Conservation (phyloP, 2,329 filamentous ascomycete genomes). For the Aureobasidium uvarum region DNA sequence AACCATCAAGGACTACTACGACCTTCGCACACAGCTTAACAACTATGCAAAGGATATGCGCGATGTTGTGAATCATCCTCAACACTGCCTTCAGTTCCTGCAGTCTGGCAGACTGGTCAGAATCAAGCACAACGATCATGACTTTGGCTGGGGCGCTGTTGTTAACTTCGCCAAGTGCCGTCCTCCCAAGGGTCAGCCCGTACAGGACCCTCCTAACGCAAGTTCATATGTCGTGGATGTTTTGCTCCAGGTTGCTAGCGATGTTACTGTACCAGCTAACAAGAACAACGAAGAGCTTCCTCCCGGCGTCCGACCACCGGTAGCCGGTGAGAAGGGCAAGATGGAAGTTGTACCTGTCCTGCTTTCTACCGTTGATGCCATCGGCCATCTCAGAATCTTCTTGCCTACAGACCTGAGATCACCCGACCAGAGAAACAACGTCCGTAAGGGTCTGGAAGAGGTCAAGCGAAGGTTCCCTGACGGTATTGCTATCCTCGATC, state of each 20-base stretch:
- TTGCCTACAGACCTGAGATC: constrained; percentile 73
- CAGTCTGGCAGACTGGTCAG: constrained; percentile 84
- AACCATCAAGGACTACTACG: constrained; percentile 91
- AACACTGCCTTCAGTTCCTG: constrained; percentile 79
- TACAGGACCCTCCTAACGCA: constrained; percentile 68
- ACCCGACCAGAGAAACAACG: constrained; percentile 64
- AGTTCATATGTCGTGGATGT: constrained; percentile 82
- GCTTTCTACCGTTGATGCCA: constrained; percentile 77
- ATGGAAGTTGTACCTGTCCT: constrained; percentile 85
- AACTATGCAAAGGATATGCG: constrained; percentile 86
- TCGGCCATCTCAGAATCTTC: constrained; percentile 81
- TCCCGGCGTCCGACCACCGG: constrained; percentile 59
- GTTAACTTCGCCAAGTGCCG: constrained; percentile 66
- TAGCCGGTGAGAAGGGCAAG: constrained; percentile 62
- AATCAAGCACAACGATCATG: constrained; percentile 73
- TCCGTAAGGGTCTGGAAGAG: constrained; percentile 69
- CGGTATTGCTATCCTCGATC: constrained; percentile 83
- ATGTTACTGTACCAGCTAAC: constrained; percentile 49
- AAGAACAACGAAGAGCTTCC: constrained; percentile 53
- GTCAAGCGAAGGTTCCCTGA: constrained; percentile 87
- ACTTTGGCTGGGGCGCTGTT: constrained; percentile 95
- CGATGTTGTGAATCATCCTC: constrained; percentile 85
- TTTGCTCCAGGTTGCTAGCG: constrained; percentile 62
- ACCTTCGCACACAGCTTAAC: constrained; percentile 78
- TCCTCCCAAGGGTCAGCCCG: constrained; percentile 61